A percentile compares a stretch with the other conserved stretches of the same genome.
Evolutionary conservation across 2,329 filamentous ascomycete genomes (phyloP).

Genomic region (Aspergillus persii): DNA sequence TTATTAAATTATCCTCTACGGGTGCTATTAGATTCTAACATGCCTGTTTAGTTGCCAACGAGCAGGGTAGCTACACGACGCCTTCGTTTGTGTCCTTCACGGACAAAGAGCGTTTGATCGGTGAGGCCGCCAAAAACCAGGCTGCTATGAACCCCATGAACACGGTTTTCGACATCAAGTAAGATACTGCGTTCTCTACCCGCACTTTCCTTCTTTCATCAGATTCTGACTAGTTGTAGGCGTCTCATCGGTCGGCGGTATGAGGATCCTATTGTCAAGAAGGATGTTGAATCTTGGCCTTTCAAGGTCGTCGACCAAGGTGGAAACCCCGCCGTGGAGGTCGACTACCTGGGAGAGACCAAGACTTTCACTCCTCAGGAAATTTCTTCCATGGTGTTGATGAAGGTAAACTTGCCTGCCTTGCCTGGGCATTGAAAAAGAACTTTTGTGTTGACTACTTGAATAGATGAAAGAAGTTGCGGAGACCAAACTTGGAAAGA

Average conservation of each 20-base stretch:
- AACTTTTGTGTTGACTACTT: conserved; percentile 19
- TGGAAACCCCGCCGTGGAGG: conserved; percentile 87
- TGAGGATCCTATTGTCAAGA: conserved; percentile 95
- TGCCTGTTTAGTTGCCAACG: conserved; percentile 73
- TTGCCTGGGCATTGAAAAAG: neutral
- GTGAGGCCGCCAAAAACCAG: conserved; percentile 99
- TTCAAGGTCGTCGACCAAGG: conserved; percentile 95
- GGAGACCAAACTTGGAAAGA: conserved; percentile 97
- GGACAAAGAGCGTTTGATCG: conserved; percentile 96
- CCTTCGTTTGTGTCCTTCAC: conserved; percentile 99
- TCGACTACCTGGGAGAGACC: conserved; percentile 90
- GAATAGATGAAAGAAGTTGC: conserved; percentile 97
- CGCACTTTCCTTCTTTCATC: neutral
- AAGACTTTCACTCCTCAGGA: conserved; percentile 98
- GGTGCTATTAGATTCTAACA: too few relatives aligned
- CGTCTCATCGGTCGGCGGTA: conserved; percentile 96
- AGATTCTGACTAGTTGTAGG: conserved; percentile 50
- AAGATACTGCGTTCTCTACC: conserved; percentile 37
- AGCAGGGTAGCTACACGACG: conserved; percentile 98
- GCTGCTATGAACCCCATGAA: conserved; percentile 98
- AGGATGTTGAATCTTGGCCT: conserved; percentile 97
- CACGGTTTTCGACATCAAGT: conserved; percentile 99
- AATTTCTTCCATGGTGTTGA: conserved; percentile 97
- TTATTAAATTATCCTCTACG: conserved; percentile 13
- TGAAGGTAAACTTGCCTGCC: conserved; percentile 69